These are phyloP conservation scores for Starmerella stigmatis DNA, from an alignment of 805 yeast species.

Conservation along the genomic window DNA sequence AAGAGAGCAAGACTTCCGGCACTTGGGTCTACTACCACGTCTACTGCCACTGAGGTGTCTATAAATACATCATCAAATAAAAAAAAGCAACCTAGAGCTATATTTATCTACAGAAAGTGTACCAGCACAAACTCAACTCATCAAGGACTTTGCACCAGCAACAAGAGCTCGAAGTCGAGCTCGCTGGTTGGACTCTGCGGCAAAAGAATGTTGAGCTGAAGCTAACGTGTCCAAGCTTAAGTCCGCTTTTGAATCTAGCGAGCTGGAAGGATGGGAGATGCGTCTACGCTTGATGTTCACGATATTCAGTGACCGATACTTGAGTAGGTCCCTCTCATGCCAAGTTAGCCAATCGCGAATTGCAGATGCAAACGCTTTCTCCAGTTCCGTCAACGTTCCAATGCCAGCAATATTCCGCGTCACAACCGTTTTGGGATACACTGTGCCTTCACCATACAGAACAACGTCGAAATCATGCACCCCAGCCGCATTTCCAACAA, in stretches of 20 bases:
- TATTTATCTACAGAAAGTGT: neutral
- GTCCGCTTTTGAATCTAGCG: neutral
- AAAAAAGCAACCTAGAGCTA: neutral
- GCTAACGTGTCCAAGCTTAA: neutral
- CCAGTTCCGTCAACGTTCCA: neutral
- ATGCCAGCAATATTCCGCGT: neutral
- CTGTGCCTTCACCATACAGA: neutral
- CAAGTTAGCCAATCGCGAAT: neutral
- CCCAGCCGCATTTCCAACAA: neutral
- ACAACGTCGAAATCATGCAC: neutral
- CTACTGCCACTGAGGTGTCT: too few relatives aligned
- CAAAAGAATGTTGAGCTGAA: neutral
- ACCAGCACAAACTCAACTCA: neutral
- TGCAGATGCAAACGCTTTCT: neutral
- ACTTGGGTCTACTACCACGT: too few relatives aligned
- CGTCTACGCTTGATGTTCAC: constrained; percentile 9
- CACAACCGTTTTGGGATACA: neutral
- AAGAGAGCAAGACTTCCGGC: too few relatives aligned
- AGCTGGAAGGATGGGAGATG: neutral
- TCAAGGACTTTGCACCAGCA: constrained; percentile 3
- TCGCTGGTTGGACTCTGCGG: neutral
- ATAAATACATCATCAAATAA: neutral
- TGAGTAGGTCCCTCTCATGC: neutral
- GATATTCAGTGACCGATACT: neutral
- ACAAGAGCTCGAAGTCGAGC: constrained; percentile 3